Evolutionary conservation across 306 rosid species (phyloP).

Genomic region (barrel medic (Medicago truncatula)): DNA sequence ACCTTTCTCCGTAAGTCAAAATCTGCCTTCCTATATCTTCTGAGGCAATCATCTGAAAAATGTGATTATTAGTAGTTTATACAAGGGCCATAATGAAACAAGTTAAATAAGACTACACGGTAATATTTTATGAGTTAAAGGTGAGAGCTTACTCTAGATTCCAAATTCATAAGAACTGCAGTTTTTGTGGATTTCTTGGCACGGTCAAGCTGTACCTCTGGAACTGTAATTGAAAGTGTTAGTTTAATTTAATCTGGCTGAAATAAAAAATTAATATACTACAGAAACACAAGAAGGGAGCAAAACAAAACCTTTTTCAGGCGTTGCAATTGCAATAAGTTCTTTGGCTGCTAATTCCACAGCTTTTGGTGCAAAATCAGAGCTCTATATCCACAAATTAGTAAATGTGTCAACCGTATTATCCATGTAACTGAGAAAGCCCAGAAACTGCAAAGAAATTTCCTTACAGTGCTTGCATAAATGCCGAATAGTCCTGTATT

Average conservation of each 20-base stretch:
- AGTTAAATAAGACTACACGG: neutral
- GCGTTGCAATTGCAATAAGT: slow-evolving; percentile 74
- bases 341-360: slow-evolving; percentile 85
- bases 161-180: slow-evolving; percentile 96
- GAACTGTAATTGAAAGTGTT: slow-evolving; percentile 55
- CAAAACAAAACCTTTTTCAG: slow-evolving; percentile 75
- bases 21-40: slow-evolving; percentile 97
- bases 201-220: slow-evolving; percentile 80
- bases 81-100: neutral
- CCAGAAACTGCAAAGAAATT: slow-evolving; percentile 1
- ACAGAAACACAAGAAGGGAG: slow-evolving; percentile 1
- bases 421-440: slow-evolving; percentile 26
- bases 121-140: neutral
- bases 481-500: slow-evolving; percentile 87
- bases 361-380: slow-evolving; percentile 67
- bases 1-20: slow-evolving; percentile 98
- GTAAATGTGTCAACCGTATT: slow-evolving; percentile 30
- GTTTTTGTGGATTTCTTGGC: slow-evolving; percentile 90
- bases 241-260: neutral
- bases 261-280: slow-evolving; percentile 25
- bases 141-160: slow-evolving; percentile 75
- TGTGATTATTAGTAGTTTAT: neutral
- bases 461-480: slow-evolving; percentile 83
- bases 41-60: slow-evolving; percentile 78
- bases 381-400: slow-evolving; percentile 58